Evolutionary conservation across 768 basidiomycete genomes (phyloP).

Genomic region (Astraeus odoratus): DNA sequence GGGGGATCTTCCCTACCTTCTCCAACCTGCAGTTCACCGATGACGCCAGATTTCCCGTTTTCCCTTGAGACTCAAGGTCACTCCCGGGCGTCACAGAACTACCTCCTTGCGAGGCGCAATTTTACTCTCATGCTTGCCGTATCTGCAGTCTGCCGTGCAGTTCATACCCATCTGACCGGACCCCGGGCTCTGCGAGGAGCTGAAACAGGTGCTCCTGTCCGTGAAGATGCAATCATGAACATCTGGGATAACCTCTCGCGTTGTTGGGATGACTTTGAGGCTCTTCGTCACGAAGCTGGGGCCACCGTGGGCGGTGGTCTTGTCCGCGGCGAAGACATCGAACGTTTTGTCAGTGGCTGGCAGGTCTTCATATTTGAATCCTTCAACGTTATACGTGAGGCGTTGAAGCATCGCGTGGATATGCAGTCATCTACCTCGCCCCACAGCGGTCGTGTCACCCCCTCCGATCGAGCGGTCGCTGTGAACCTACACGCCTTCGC

Average conservation of each 20-base stretch:
- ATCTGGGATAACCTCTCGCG: slow-evolving; percentile 82
- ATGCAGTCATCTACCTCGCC: slow-evolving; percentile 30
- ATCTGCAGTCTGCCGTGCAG: slow-evolving; percentile 66
- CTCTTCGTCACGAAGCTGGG: slow-evolving; percentile 40
- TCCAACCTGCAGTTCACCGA: slow-evolving; percentile 19
- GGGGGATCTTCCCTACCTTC: slow-evolving; percentile 27
- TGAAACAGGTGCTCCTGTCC: slow-evolving; percentile 45
- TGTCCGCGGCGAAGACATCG: slow-evolving; percentile 45
- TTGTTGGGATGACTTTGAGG: slow-evolving; percentile 82
- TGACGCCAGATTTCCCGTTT: slow-evolving; percentile 17
- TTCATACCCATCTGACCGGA: slow-evolving; percentile 77
- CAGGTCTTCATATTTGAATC: slow-evolving; percentile 92
- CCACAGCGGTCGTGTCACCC: slow-evolving; percentile 37
- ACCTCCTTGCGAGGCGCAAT: slow-evolving; percentile 49
- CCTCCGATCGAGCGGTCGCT: slow-evolving; percentile 40
- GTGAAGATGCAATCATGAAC: slow-evolving; percentile 58
- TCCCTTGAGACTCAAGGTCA: slow-evolving; percentile 16
- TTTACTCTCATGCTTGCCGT: slow-evolving; percentile 70
- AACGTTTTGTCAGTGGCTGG: slow-evolving; percentile 78
- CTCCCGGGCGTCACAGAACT: slow-evolving; percentile 35
- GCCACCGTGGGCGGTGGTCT: slow-evolving; percentile 28
- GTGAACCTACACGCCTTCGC: slow-evolving; percentile 44
- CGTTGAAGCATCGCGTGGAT: slow-evolving; percentile 57
- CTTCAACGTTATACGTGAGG: slow-evolving; percentile 82
- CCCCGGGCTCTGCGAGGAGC: slow-evolving; percentile 57